Percentiles rank a stretch among this genome's conserved stretches.
phyloP scores from a whole-genome alignment of 805 yeast genomes.

The Myxozyma vanderwaltii region DNA sequence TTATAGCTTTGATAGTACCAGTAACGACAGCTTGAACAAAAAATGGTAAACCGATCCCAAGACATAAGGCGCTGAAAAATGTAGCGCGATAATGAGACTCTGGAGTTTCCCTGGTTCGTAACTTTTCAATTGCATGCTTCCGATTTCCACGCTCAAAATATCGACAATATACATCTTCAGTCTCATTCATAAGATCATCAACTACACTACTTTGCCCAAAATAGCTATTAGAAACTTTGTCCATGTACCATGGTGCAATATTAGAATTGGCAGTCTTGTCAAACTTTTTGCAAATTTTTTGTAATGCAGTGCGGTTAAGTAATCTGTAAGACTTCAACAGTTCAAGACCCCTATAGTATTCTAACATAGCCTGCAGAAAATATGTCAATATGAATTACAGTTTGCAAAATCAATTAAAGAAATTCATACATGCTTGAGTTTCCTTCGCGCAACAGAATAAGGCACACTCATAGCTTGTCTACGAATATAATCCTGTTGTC shows the following conservation, averaged over 20 bases:
- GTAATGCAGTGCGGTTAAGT: constrained; percentile 81
- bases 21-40: constrained; percentile 58
- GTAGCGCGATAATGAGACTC: constrained; percentile 46
- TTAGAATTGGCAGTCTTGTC: constrained; percentile 67
- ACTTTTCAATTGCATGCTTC: constrained; percentile 69
- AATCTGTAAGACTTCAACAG: constrained; percentile 69
- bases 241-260: constrained; percentile 54
- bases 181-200: constrained; percentile 62
- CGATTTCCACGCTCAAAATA: constrained; percentile 72
- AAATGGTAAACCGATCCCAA: constrained; percentile 74
- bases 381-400: no score
- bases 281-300: constrained; percentile 86
- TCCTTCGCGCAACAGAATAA: constrained; percentile 26
- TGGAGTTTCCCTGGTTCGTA: constrained; percentile 52
- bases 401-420: constrained; percentile 14
- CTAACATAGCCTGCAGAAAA: constrained; percentile 74
- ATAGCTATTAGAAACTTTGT: constrained; percentile 57
- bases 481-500: constrained; percentile 20
- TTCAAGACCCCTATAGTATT: constrained; percentile 72
- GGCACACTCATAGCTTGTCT: constrained; percentile 18
- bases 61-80: constrained; percentile 64
- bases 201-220: constrained; percentile 65
- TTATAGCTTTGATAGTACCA: constrained; percentile 46
- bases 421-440: constrained; percentile 25
- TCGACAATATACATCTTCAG: constrained; percentile 67